phyloP scores from a whole-genome alignment of 148 eudicot species.

The Cornus kousa region DNA sequence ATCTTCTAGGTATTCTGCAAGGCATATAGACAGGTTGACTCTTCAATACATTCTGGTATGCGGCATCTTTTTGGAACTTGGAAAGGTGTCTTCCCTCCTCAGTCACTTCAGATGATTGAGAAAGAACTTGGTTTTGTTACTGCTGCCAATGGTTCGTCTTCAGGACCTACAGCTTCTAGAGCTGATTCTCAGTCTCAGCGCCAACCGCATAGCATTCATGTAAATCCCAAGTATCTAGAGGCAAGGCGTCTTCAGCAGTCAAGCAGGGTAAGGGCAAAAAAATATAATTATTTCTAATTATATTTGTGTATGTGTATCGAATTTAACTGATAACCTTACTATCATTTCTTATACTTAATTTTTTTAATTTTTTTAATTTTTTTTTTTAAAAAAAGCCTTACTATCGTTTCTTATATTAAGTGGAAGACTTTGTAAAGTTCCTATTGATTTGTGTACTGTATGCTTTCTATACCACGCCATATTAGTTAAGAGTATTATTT shows the following conservation, averaged over 20 bases:
- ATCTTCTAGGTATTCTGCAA: conserved; percentile 84
- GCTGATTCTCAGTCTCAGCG: conserved; percentile 69
- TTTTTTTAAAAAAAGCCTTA: no score
- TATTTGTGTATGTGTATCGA: no score
- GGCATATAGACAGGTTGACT: conserved; percentile 86
- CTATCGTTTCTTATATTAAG: background rate
- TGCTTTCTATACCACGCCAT: no score
- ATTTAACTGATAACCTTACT: no score
- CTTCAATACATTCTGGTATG: conserved; percentile 74
- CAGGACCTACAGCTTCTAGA: conserved; percentile 56
- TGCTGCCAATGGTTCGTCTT: conserved; percentile 64
- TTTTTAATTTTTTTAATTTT: no score
- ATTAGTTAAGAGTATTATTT: no score
- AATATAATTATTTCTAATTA: no score
- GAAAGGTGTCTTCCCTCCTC: conserved; percentile 95
- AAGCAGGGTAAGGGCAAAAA: conserved; percentile 47
- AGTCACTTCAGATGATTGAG: conserved; percentile 83
- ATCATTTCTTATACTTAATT: no score
- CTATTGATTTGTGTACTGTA: no score
- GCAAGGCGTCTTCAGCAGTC: conserved; percentile 91
- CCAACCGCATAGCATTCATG: conserved; percentile 84
- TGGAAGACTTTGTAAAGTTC: background rate
- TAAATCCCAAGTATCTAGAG: conserved; percentile 93
- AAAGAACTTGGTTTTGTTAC: conserved; percentile 74
- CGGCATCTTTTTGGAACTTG: conserved; percentile 97